Evolutionary conservation across 306 rosid species (phyloP).

Genomic region (Pyrus bretschneideri): DNA sequence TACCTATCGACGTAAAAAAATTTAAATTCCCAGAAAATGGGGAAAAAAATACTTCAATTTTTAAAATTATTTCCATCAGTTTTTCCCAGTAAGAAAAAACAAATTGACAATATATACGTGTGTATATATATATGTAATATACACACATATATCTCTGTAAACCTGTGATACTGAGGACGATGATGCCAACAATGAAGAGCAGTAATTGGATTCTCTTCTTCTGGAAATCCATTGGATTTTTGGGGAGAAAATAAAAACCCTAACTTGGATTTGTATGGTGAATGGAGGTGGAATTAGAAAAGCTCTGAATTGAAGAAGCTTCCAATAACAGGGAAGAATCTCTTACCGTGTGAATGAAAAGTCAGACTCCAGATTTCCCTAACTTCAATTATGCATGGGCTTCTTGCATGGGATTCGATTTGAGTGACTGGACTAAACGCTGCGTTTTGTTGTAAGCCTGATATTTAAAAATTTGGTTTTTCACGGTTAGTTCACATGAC

Average conservation of each 20-base stretch:
- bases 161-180: constrained; percentile 75
- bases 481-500: no score
- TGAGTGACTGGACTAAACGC: neutral
- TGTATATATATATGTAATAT: no score
- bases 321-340: constrained; percentile 28
- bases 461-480: no score
- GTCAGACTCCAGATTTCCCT: neutral
- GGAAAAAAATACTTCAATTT: neutral
- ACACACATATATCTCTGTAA: neutral
- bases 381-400: neutral
- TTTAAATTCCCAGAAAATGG: neutral
- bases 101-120: neutral
- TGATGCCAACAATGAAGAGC: constrained; percentile 31
- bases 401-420: neutral
- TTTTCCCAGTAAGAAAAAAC: neutral
- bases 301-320: neutral
- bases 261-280: neutral
- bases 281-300: neutral
- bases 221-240: constrained; percentile 49
- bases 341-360: neutral
- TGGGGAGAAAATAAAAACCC: neutral
- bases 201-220: constrained; percentile 47
- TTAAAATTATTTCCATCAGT: neutral
- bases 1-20: neutral
- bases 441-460: neutral